Evolutionary conservation across 352 stramenopile genomes (phyloP).

Genomic region (Phytophthora tentaculata): DNA sequence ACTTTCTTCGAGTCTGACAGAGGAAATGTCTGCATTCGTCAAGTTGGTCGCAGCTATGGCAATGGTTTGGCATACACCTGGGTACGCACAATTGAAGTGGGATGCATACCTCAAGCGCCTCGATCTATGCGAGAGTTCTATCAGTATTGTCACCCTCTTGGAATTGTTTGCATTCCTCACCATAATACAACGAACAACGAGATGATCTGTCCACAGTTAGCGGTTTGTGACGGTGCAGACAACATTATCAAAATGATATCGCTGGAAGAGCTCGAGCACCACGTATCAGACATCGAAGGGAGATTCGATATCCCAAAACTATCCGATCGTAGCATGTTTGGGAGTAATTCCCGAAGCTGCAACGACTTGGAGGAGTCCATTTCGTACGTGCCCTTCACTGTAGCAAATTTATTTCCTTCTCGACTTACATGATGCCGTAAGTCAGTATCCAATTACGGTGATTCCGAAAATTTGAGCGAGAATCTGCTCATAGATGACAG

Average conservation of each 20-base stretch:
- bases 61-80: slow-evolving; percentile 38
- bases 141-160: slow-evolving; percentile 21
- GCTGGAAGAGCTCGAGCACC: slow-evolving; percentile 12
- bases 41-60: slow-evolving; percentile 39
- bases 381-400: slow-evolving; percentile 20
- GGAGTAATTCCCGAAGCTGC: slow-evolving; percentile 4
- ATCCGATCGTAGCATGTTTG: slow-evolving; percentile 10
- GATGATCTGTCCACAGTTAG: slow-evolving; percentile 3
- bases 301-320: slow-evolving; percentile 4
- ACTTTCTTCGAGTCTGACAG: slow-evolving; percentile 51
- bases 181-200: neutral
- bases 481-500: slow-evolving; percentile 19
- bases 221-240: slow-evolving; percentile 33
- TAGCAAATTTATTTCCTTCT: too few species aligned
- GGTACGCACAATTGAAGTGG: slow-evolving; percentile 55
- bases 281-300: neutral
- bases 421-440: neutral
- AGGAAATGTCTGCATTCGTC: slow-evolving; percentile 53
- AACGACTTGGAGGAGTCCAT: slow-evolving; percentile 1
- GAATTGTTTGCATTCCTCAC: slow-evolving; percentile 25
- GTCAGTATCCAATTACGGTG: neutral
- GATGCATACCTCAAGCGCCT: slow-evolving; percentile 10
- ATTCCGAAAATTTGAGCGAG: slow-evolving; percentile 13
- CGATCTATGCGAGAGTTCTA: slow-evolving; percentile 5
- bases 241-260: slow-evolving; percentile 36